These are phyloP conservation scores for Wallemia mellicola DNA, from an alignment of 1,284 basidiomycete genomes.

Conservation along the genomic window DNA sequence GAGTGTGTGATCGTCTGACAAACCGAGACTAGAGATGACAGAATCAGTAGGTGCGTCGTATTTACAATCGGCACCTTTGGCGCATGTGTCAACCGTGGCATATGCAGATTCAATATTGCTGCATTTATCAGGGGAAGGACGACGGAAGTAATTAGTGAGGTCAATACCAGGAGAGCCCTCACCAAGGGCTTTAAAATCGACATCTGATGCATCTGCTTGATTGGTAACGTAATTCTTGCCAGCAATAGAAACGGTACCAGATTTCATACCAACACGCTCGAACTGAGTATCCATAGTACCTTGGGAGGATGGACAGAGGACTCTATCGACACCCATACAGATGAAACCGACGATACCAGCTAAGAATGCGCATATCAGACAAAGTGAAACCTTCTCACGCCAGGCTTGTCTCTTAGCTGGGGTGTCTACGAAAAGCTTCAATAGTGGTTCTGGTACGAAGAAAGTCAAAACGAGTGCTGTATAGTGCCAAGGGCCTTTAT, in stretches of 20 bases:
- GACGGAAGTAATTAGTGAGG: slow-evolving; percentile 55
- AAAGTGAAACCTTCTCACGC: slow-evolving; percentile 89
- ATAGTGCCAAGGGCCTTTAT: slow-evolving; percentile 9
- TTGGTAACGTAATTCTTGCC: slow-evolving; percentile 25
- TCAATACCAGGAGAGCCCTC: slow-evolving; percentile 40
- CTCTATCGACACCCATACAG: slow-evolving; percentile 77
- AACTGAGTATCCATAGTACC: slow-evolving; percentile 7
- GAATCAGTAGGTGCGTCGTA: not conserved
- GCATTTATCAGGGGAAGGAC: slow-evolving; percentile 22
- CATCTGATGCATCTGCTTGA: slow-evolving; percentile 22
- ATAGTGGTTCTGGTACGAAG: slow-evolving; percentile 10
- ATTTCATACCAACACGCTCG: slow-evolving; percentile 10
- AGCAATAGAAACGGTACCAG: not conserved
- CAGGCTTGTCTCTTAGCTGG: slow-evolving; percentile 51
- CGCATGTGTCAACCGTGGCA: slow-evolving; percentile 45
- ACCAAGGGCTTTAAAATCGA: slow-evolving; percentile 31
- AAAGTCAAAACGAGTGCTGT: slow-evolving; percentile 10
- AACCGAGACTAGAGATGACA: not conserved
- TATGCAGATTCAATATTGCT: slow-evolving; percentile 22
- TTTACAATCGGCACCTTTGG: slow-evolving; percentile 5
- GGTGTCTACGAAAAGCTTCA: not conserved
- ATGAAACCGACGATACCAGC: slow-evolving; percentile 64
- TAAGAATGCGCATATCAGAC: slow-evolving; percentile 47
- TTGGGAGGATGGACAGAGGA: slow-evolving; percentile 41
- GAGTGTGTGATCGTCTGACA: slow-evolving; percentile 24